These are phyloP conservation scores for Achaetomiella virescens DNA, from an alignment of 495 filamentous ascomycete genomes.

Conservation along the genomic window DNA sequence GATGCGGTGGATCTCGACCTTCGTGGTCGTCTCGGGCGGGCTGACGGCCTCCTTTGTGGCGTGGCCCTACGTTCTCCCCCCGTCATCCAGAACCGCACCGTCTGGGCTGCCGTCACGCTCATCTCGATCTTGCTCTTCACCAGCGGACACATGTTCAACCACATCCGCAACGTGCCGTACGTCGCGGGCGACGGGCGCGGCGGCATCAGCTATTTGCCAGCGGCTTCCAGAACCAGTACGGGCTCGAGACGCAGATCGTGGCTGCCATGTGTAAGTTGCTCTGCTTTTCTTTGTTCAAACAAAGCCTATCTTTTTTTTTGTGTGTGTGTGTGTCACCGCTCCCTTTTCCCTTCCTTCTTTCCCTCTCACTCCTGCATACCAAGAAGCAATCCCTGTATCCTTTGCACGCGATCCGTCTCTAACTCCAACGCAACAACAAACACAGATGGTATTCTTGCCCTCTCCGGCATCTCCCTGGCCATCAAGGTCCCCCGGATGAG, in stretches of 20 bases:
- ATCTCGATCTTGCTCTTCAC: slow-evolving; percentile 92
- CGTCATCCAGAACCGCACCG: slow-evolving; percentile 77
- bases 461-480: slow-evolving; percentile 81
- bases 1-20: slow-evolving; percentile 59
- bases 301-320: not conserved
- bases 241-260: slow-evolving; percentile 92
- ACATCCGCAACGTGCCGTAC: slow-evolving; percentile 96
- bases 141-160: slow-evolving; percentile 98
- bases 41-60: slow-evolving; percentile 64
- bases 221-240: slow-evolving; percentile 93
- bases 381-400: not conserved
- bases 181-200: slow-evolving; percentile 80
- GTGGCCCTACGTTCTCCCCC: slow-evolving; percentile 82
- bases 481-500: slow-evolving; percentile 84
- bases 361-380: not conserved
- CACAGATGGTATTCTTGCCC: slow-evolving; percentile 84
- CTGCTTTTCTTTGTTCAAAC: not conserved
- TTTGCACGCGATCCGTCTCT: not conserved
- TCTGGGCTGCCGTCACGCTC: slow-evolving; percentile 89
- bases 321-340: no score
- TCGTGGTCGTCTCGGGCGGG: slow-evolving; percentile 60
- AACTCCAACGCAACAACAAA: slow-evolving; percentile 18
- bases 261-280: slow-evolving; percentile 83
- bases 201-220: slow-evolving; percentile 86
- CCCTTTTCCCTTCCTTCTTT: no score